Conservation (phyloP, 805 yeast species). For the Yarrowia deformans region DNA sequence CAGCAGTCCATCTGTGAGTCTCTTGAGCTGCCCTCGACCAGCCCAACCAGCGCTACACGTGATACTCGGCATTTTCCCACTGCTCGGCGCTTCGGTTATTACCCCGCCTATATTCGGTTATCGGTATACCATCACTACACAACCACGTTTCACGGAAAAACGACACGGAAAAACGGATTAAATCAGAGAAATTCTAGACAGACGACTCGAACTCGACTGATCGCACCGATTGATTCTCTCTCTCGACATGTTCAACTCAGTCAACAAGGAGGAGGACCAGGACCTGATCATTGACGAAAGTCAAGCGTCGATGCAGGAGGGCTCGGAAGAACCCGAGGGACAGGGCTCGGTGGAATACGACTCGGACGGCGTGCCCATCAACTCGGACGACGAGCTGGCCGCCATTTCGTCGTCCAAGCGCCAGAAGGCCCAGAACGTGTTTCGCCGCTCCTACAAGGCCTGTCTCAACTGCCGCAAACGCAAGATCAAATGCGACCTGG, state of each 20-base stretch:
- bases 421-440: conserved; percentile 45
- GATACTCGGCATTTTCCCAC: background rate
- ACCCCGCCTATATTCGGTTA: conserved; percentile 26
- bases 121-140: background rate
- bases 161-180: conserved; percentile 8
- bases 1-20: background rate
- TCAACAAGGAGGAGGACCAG: conserved; percentile 32
- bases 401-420: conserved; percentile 36
- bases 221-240: background rate
- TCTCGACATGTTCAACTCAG: conserved; percentile 6
- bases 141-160: background rate
- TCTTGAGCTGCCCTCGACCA: background rate
- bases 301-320: conserved; percentile 9
- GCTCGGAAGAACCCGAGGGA: conserved; percentile 16
- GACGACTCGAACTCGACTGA: no score
- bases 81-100: conserved; percentile 14
- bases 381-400: conserved; percentile 23
- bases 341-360: conserved; percentile 4
- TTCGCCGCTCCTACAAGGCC: conserved; percentile 77
- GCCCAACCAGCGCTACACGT: background rate
- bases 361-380: conserved; percentile 11
- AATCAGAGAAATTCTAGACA: background rate
- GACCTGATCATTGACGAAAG: conserved; percentile 5
- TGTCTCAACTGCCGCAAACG: conserved; percentile 85
- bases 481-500: conserved; percentile 87